Percentiles rank a stretch among this genome's conserved stretches.
phyloP scores from a whole-genome alignment of 2,329 filamentous ascomycete species.

The Boeremia lycopersici region DNA sequence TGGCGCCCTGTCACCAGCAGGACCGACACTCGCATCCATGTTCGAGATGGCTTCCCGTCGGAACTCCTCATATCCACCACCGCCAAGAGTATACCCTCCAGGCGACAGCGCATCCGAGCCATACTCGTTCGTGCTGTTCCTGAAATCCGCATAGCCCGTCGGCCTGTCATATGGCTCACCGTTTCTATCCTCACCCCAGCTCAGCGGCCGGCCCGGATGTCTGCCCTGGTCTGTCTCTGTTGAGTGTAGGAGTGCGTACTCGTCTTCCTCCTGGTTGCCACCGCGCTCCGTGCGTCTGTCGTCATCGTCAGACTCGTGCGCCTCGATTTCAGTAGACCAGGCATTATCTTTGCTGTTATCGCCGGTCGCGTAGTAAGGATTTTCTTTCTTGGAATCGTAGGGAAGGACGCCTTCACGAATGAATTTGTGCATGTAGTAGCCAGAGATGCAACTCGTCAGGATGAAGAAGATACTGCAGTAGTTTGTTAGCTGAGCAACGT shows the following conservation, averaged over 20 bases:
- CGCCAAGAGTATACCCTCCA: constrained; percentile 17
- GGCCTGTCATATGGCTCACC: constrained; percentile 21
- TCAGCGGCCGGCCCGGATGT: constrained; percentile 49
- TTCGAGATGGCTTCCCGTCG: constrained; percentile 29
- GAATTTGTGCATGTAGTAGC: constrained; percentile 62
- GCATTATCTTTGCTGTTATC: constrained; percentile 48
- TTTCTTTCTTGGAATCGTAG: constrained; percentile 49
- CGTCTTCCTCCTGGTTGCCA: constrained; percentile 56
- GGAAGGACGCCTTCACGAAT: constrained; percentile 63
- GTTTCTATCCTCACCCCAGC: constrained; percentile 46
- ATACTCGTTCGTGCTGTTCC: constrained; percentile 42
- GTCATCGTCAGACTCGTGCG: constrained; percentile 48
- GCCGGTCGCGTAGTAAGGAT: constrained; percentile 50
- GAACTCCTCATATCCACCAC: constrained; percentile 46
- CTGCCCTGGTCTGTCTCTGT: constrained; percentile 48
- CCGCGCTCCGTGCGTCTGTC: constrained; percentile 47
- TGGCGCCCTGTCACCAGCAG: constrained; percentile 11
- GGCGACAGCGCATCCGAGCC: constrained; percentile 42
- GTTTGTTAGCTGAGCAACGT: background rate
- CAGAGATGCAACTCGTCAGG: constrained; percentile 59
- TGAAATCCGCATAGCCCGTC: constrained; percentile 46
- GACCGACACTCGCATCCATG: constrained; percentile 3
- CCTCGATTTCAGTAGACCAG: constrained; percentile 53
- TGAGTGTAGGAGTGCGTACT: constrained; percentile 57
- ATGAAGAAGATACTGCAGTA: constrained; percentile 58